phyloP scores from a whole-genome alignment of 495 filamentous ascomycete species.

The Aspergillus nidulans region DNA sequence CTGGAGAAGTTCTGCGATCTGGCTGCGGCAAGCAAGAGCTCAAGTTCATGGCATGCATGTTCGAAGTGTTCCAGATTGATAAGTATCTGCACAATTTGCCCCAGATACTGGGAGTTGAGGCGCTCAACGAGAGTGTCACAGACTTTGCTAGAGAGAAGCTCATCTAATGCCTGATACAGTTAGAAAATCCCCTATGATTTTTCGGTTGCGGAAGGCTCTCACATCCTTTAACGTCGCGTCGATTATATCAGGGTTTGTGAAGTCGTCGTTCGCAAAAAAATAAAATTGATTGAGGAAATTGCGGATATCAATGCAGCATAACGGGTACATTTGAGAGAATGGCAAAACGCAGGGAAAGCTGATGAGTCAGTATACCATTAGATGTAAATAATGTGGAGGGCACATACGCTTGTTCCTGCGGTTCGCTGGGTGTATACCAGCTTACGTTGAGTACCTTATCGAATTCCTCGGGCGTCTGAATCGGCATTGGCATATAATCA shows the following conservation, averaged over 20 bases:
- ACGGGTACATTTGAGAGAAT: constrained; percentile 98
- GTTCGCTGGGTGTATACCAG: constrained; percentile 83
- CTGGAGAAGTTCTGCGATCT: constrained; percentile 70
- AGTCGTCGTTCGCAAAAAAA: constrained; percentile 91
- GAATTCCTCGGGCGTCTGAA: constrained; percentile 83
- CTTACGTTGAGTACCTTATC: constrained; percentile 90
- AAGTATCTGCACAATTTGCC: constrained; percentile 96
- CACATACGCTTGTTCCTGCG: constrained; percentile 71
- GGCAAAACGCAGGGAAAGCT: constrained; percentile 90
- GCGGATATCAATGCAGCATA: constrained; percentile 95
- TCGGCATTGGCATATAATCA: constrained; percentile 99
- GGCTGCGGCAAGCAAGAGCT: constrained; percentile 74
- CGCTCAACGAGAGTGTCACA: constrained; percentile 85
- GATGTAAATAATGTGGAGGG: not conserved
- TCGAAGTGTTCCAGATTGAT: constrained; percentile 98
- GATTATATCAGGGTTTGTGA: constrained; percentile 78
- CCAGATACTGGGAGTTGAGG: constrained; percentile 85
- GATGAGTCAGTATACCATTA: constrained; percentile 12
- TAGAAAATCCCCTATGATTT: constrained; percentile 3
- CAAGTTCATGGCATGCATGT: constrained; percentile 80
- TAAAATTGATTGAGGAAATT: constrained; percentile 97
- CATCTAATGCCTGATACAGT: constrained; percentile 64
- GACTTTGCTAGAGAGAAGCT: constrained; percentile 83
- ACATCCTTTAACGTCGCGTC: constrained; percentile 82
- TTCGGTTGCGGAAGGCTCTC: constrained; percentile 13